Base-by-base conservation (phyloP, 2,329 filamentous ascomycete species). In the Trichoderma cornu-damae region DNA sequence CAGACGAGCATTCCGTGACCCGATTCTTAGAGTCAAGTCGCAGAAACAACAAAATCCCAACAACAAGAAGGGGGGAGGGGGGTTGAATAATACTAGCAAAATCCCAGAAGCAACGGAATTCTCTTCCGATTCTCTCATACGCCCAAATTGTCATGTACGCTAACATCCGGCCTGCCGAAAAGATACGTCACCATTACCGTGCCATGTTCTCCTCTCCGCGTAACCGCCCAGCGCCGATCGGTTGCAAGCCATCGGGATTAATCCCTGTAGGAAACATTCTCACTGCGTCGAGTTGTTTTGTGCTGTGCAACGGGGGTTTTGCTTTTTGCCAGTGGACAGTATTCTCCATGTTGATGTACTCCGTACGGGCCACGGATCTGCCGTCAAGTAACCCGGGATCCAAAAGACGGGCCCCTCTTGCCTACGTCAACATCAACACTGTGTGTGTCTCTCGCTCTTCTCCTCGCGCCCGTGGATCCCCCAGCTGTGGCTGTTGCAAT, bases 401-500 rank as follows among this genome's bases (percentile, higher is more conserved):
- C 30, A 16, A 37, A 46, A 22, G 14, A 28, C 40, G 38, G 6
- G 28, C 42, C 42, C 42, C 42, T n/a, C 42, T 55, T 55, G 22
- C 42, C 42, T 55, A 55, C 52, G 52, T 55, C 52, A 55, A n/a
- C n/a, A n/a, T n/a, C n/a, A 28, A 55, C 52, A 55, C 52, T 47
- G 42, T 55, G 52, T 38, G 40, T 35, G 14, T 54, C 30, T 46
- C 22, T 47, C 16, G 35, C 22, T 46, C 32, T 16, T 46, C 32
- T 47, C 52, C 35, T 55, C 52, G 30, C 42, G n/a, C 52, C 32
- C 52, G 52, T 55, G 52, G 52, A 55, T 46, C 52, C 50, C 18
- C 52, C 42, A 55, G 52, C 40, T 55, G 52, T 55, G 52, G 52
- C 52, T 55, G 52, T 47, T 55, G 52, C 52, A n/a, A n/a, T n/a